Evolutionary conservation across 2,329 filamentous ascomycete genomes (phyloP).

Genomic region (Truncatella angustata): DNA sequence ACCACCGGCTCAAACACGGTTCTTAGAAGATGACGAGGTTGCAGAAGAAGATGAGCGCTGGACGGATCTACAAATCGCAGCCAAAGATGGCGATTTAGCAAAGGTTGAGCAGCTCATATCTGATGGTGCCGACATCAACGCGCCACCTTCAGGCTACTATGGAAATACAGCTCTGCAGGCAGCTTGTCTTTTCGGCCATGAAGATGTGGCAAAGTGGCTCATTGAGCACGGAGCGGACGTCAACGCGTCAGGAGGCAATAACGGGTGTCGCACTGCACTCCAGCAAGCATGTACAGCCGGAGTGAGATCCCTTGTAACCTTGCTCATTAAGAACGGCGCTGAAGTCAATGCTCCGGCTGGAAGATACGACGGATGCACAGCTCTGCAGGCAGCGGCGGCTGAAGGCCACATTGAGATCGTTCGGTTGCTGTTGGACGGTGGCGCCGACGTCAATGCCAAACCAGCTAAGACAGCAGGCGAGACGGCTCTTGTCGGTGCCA

Average conservation of each 20-base stretch:
- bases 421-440: constrained; percentile 21
- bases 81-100: constrained; percentile 28
- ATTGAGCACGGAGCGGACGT: constrained; percentile 20
- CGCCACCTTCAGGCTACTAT: constrained; percentile 20
- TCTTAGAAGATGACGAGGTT: constrained; percentile 9
- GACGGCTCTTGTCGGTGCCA: constrained; percentile 36
- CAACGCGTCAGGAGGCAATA: constrained; percentile 27
- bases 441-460: constrained; percentile 30
- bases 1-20: not conserved
- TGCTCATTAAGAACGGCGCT: constrained; percentile 20
- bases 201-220: constrained; percentile 17
- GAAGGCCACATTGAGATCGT: constrained; percentile 26
- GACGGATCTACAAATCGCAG: constrained; percentile 34
- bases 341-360: constrained; percentile 24
- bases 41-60: constrained; percentile 28
- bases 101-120: constrained; percentile 24
- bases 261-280: constrained; percentile 33
- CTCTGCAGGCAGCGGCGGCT: constrained; percentile 31
- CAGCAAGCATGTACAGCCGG: constrained; percentile 25
- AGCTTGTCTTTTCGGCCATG: constrained; percentile 23
- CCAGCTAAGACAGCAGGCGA: constrained; percentile 32
- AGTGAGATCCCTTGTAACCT: constrained; percentile 16
- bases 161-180: constrained; percentile 29
- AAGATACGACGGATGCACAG: constrained; percentile 32
- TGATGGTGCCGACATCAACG: constrained; percentile 25